Base-by-base conservation (phyloP, 1,284 basidiomycete species). In the Ganoderma sp. region DNA sequence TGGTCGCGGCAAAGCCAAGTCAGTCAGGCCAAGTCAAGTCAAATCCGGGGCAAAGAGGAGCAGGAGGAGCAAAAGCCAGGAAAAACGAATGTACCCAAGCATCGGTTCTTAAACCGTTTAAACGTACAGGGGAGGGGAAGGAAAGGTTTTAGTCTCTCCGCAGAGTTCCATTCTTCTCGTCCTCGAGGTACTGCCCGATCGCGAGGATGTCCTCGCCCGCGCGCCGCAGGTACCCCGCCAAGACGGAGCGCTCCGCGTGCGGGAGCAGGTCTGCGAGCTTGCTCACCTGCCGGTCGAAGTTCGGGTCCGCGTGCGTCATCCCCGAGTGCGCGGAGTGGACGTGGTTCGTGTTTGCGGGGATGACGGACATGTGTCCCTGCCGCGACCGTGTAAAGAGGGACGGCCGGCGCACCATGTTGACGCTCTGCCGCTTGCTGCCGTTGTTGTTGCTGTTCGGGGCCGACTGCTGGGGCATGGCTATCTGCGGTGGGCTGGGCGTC, bases 141-240 rank as follows among this genome's bases (percentile, higher is more conserved):
- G 14, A 37, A 37, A 28, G 45, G 25, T 14, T 8, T 48, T 52
- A 78, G 60, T 82, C 79, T 61, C 79, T 76, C 63, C 83, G 84
- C 57, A 93, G 77, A 25, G 81, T 84, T 28, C 92, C 92, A 73
- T 90, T 91, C 82, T 91, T 91, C 78, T 95, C 93, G 74, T 96
- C 94, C 73, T 95, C 94, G 39, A 96, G 81, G 78, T 95, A 96
- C 75, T 93, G 91, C 25, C 93, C 92, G 75, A 96, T 93, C 8
- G 94, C 94, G 58, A 91, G 80, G 66, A 94, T 91, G 78, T 94
- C 91, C 75, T 93, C 89, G 8, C 93, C 91, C 17, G 92, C 83
- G 32, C 90, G 84, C 39, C 85, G 84, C 63, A 96, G 79, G 80
- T 96, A 96, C 9, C 86, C 85, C 68, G 90, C 88, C 39, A 96